Evolutionary conservation across 2,329 filamentous ascomycete genomes (phyloP).

Genomic region (Exophiala aquamarina): DNA sequence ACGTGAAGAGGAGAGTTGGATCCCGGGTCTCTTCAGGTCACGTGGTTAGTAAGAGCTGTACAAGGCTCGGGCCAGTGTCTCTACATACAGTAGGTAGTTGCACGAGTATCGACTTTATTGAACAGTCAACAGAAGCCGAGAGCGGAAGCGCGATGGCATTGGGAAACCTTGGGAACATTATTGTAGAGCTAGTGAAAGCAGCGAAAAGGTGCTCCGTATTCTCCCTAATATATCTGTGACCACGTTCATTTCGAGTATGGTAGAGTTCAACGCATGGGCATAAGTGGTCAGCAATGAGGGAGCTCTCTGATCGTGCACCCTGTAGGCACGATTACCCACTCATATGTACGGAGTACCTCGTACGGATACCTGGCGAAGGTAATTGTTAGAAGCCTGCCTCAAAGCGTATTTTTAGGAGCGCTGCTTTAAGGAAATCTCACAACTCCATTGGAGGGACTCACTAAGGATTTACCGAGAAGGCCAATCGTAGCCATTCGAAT

Average conservation of each 20-base stretch:
- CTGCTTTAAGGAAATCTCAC: background rate
- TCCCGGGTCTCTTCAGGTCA: no score
- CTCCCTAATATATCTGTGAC: background rate
- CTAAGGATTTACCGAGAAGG: background rate
- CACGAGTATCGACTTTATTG: conserved; percentile 1
- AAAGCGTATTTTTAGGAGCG: background rate
- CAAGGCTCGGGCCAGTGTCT: background rate
- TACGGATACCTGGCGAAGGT: background rate
- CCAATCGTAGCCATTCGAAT: background rate
- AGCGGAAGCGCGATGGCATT: conserved; percentile 1
- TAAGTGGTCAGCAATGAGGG: conserved; percentile 1
- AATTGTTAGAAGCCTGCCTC: background rate
- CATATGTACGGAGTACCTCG: no score
- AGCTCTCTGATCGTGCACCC: no score
- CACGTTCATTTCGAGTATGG: background rate
- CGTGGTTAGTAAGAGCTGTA: background rate
- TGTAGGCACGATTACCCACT: no score
- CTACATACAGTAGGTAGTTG: background rate
- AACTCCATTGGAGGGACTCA: background rate
- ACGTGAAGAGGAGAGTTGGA: no score
- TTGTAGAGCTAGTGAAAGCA: background rate
- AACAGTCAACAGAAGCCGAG: conserved; percentile 3
- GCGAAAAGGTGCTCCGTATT: background rate
- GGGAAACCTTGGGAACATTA: conserved; percentile 1
- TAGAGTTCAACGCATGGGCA: conserved; percentile 1